A percentile compares a stretch with the other conserved stretches of the same genome.
Evolutionary conservation across 768 basidiomycete species (phyloP).

Genomic region (Flagelloscypha sp.): DNA sequence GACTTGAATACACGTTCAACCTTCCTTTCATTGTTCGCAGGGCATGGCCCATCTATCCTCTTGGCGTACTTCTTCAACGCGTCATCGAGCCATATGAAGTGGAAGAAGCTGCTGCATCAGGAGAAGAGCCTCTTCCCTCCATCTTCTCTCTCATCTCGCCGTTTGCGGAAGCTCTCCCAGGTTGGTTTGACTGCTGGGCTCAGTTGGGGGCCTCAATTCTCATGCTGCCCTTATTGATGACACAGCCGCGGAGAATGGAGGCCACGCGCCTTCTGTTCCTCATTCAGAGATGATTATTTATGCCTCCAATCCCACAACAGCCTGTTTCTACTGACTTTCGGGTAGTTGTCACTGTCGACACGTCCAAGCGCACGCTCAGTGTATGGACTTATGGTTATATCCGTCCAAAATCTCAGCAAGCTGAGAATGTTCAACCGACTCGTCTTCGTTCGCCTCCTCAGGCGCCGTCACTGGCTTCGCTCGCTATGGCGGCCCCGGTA

Average conservation of each 20-base stretch:
- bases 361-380: slow-evolving; percentile 43
- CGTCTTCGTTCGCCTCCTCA: no score
- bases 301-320: slow-evolving; percentile 38
- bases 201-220: slow-evolving; percentile 31
- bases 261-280: slow-evolving; percentile 46
- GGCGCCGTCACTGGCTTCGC: no score
- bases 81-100: slow-evolving; percentile 60
- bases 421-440: no score
- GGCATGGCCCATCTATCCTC: slow-evolving; percentile 73
- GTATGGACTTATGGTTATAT: slow-evolving; percentile 70
- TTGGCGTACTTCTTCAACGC: slow-evolving; percentile 74
- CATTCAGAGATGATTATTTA: slow-evolving; percentile 61
- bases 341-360: slow-evolving; percentile 55
- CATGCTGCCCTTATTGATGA: slow-evolving; percentile 36
- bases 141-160: slow-evolving; percentile 74
- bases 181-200: slow-evolving; percentile 64
- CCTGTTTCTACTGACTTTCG: slow-evolving; percentile 33
- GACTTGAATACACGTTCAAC: slow-evolving; percentile 67
- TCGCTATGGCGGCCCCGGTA: no score
- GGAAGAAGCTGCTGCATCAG: slow-evolving; percentile 55
- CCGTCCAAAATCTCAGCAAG: slow-evolving; percentile 29
- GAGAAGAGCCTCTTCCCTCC: slow-evolving; percentile 66
- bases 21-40: slow-evolving; percentile 73
- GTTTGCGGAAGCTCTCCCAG: slow-evolving; percentile 63
- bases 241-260: slow-evolving; percentile 43